Evolutionary conservation across 768 basidiomycete species (phyloP).

Genomic region (Russula virescens): DNA sequence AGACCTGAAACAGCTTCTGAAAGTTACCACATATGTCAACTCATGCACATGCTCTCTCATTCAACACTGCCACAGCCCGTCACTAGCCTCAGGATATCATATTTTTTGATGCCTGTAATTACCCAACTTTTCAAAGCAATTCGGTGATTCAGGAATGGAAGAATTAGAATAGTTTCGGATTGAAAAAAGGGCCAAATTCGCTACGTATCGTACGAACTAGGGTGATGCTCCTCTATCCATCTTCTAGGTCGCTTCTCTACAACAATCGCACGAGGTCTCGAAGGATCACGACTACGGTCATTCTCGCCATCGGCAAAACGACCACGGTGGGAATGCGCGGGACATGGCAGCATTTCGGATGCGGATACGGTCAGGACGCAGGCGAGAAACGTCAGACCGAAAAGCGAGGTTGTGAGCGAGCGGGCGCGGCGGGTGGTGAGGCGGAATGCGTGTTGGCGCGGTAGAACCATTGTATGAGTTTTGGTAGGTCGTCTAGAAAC

Average conservation of each 20-base stretch:
- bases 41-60: too few relatives aligned
- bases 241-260: conserved; percentile 62
- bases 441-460: conserved; percentile 45
- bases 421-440: conserved; percentile 55
- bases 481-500: too few relatives aligned
- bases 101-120: too few relatives aligned
- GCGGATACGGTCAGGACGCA: conserved; percentile 76
- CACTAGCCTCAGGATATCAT: too few relatives aligned
- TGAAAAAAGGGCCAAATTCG: background rate
- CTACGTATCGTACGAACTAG: conserved; percentile 5
- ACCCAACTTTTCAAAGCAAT: too few relatives aligned
- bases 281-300: conserved; percentile 23
- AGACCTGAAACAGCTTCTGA: too few relatives aligned
- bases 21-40: too few relatives aligned
- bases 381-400: conserved; percentile 74
- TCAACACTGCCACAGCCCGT: too few relatives aligned
- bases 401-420: conserved; percentile 70
- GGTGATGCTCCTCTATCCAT: conserved; percentile 74
- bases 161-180: too few relatives aligned
- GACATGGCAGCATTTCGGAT: conserved; percentile 74
- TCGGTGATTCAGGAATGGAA: too few relatives aligned
- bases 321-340: conserved; percentile 53
- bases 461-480: conserved; percentile 40
- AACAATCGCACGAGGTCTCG: conserved; percentile 30
- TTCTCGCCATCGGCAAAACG: conserved; percentile 54